phyloP scores from a whole-genome alignment of 768 basidiomycete species.

The Nevesoporus exiguus region DNA sequence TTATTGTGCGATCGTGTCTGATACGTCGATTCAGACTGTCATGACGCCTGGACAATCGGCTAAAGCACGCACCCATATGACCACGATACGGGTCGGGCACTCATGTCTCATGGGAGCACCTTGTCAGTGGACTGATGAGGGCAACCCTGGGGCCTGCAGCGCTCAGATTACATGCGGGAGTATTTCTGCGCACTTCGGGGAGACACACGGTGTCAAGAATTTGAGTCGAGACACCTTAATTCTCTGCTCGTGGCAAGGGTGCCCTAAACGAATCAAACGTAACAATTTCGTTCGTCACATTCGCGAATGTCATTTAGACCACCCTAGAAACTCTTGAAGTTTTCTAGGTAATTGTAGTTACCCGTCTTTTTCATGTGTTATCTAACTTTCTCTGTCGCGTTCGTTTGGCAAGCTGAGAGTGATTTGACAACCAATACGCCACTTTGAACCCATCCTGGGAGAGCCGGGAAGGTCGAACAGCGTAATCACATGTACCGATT shows the following conservation, averaged over 20 bases:
- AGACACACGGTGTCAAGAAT: not conserved
- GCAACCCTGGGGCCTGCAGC: not conserved
- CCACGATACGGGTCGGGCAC: not conserved
- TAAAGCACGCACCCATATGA: not conserved
- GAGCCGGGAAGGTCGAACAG: no score
- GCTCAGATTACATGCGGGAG: not conserved
- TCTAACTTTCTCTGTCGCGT: no score
- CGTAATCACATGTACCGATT: no score
- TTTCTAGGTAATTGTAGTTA: not conserved
- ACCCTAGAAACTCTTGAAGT: not conserved
- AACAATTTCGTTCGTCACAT: not conserved
- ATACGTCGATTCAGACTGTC: not conserved
- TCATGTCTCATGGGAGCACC: not conserved
- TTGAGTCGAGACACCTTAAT: not conserved
- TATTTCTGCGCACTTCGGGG: not conserved
- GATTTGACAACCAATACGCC: no score
- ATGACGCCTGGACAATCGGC: not conserved
- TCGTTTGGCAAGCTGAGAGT: no score
- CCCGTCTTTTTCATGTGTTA: no score
- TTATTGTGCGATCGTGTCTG: not conserved
- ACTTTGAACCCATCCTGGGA: no score
- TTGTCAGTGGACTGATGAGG: not conserved
- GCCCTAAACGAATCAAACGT: not conserved
- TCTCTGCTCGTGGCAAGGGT: not conserved
- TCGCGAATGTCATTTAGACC: not conserved